Evolutionary conservation across 768 basidiomycete species (phyloP), one percentile per base, ranked within the genome.

Genomic region (Macrocybe gigantea): DNA sequence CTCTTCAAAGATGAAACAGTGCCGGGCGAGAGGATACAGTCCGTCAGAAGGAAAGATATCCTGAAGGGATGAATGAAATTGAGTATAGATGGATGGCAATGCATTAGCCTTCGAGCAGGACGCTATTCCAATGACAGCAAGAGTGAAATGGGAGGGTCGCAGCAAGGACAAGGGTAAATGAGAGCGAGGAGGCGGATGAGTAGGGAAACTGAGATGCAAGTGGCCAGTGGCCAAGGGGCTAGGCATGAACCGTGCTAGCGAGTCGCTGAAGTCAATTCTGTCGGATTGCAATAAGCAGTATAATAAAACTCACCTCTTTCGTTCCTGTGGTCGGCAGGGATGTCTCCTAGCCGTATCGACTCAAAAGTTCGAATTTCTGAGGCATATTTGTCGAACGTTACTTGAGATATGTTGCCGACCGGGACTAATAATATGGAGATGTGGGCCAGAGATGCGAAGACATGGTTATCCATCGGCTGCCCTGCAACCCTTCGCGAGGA

Each of bases 51-150:
- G 82, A 56, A 88, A 91, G 14, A 85, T 67, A 47, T 88, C 80
- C 9, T 71, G 68, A 12, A 94, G 54, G 0, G 77, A 62, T 5
- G 75, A 73, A 54, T 85, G 78, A 59, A 93, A 91, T 53, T 90
- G 79, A 30, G 77, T 68, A 51, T 77, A 71, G 56, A 82, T 73
- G 11, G 77, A 67, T 5, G 75, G 62, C 22, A 81, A 60, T 4
- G 80, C 66, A 48, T 81, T 75, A 30, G 70, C 68, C 51, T 76
- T 72, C 8, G 80, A 77, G 56, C 79, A 85, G 31, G 83, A 77
- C 22, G 92, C 82, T 32, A 99, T 75, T 7, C 94, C 96, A 57
- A 99, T 83, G 45, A 95, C 83, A 14, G 87, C 92, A 12, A 97
- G 69, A 2, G 93, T 84, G 51, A 93, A 92, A 52, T 85, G 82